Evolutionary conservation across 2,329 filamentous ascomycete species (phyloP), one percentile per base, ranked within the genome.

Genomic region (Penicillium sp.): DNA sequence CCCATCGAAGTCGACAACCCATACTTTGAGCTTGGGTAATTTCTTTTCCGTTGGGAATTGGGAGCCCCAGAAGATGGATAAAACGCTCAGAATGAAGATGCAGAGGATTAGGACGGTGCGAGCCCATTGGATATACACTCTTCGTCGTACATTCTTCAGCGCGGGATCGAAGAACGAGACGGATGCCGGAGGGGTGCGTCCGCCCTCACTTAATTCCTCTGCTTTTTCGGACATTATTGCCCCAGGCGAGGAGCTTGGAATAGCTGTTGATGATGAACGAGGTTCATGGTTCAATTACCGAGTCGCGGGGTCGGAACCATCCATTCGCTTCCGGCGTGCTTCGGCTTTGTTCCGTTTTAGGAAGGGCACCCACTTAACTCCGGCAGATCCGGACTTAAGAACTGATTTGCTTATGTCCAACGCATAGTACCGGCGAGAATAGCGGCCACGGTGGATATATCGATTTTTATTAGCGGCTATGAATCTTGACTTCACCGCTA

Each of bases 1-100:
- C 3, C 76, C 77, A 59, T 86, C 82, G 52, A 85, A 83, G 60
- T 84, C 79, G 23, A 85, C 81, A 1, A 84, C 75, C 50, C 78
- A 76, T 7, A 85, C 70, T 3, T 69, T 71, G 6, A 85, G 62
- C 0, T 67, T 64, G 2, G 65, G 67, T 14, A 77, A 64, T 42
- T 78, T 80, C 36, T 68, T 55, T 9, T 80, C 69, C 0, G 77
- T 70, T 11, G 71, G 57, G 57, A 71, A 79, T 16, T 84, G 74
- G 0, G 76, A 75, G 0, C 69, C 80, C 81, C 81, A 85, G 65
- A 80, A 84, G 2, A 85, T 64, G 0, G 78, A 82, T 0, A 85
- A 60, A 3, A 82, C 70, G 9, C 55, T 67, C 4, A 84, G 62
- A 38, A 83, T 77, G 55, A 81, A 82, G 3, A 69, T 55, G 59